These are phyloP conservation scores for Blastomyces emzantsi DNA, from an alignment of 2,329 filamentous ascomycete species.

Conservation along the genomic window DNA sequence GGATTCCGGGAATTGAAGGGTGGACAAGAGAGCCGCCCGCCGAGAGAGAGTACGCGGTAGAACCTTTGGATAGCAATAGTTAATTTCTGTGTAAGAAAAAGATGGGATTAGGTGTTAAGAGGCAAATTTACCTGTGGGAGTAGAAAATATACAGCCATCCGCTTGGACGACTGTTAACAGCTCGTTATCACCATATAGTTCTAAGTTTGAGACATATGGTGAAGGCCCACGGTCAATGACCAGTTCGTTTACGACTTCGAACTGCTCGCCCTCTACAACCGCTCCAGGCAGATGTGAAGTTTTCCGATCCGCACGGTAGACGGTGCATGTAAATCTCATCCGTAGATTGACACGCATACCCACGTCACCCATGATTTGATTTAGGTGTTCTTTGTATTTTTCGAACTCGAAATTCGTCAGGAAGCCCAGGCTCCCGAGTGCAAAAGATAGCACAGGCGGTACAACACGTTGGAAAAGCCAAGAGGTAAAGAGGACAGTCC, in stretches of 20 bases:
- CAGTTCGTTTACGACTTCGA: conserved; percentile 95
- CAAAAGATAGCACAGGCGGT: conserved; percentile 85
- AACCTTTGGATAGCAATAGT: conserved; percentile 39
- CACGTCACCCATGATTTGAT: conserved; percentile 81
- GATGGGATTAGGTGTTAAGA: conserved; percentile 9
- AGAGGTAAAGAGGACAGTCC: conserved; percentile 91
- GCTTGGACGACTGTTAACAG: conserved; percentile 92
- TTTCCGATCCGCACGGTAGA: conserved; percentile 61
- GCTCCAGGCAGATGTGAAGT: conserved; percentile 43
- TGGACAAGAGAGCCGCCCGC: conserved; percentile 93
- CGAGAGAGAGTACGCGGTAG: conserved; percentile 91
- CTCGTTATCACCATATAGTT: conserved; percentile 91
- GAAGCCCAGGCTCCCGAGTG: conserved; percentile 86
- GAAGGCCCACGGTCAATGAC: conserved; percentile 96
- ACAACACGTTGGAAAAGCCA: conserved; percentile 97
- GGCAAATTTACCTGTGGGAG: conserved; percentile 59
- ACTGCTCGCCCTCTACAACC: conserved; percentile 86
- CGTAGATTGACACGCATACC: conserved; percentile 97
- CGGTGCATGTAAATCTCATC: conserved; percentile 98
- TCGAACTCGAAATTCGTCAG: conserved; percentile 95
- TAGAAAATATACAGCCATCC: conserved; percentile 96
- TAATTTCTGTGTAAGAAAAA: not conserved
- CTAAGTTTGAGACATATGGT: conserved; percentile 92
- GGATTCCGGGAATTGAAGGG: conserved; percentile 91
- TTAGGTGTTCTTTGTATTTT: conserved; percentile 76